Base-by-base conservation (phyloP, 2,329 filamentous ascomycete species). In the Teratosphaeria zuluensis region DNA sequence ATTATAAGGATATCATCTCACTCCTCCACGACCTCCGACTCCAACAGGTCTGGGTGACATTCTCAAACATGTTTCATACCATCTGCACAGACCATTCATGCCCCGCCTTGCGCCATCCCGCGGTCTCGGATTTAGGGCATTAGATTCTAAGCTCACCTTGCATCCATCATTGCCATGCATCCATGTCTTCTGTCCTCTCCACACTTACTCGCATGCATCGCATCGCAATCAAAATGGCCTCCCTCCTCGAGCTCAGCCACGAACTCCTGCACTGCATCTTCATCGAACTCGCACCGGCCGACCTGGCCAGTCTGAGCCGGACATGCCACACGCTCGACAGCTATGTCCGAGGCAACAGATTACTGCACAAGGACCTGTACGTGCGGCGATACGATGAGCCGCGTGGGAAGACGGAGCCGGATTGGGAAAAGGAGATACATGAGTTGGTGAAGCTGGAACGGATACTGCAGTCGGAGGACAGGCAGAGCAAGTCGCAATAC, bases 231-330 rank as follows among this genome's bases (percentile, higher is more conserved):
- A 48, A 48, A 21, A 76, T 75, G 66, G 67, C 73, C 9, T 71
- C 66, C 14, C 65, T 75, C n/a, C 66, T 75, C 32, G 67, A 70
- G 60, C 78, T 87, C 24, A 84, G 85, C 8, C 76, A 80, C 6
- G 86, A 89, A 75, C 78, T 88, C 51, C 69, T 88, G 30, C 82
- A 86, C 65, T 75, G 80, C 66, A 82, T 89, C 63, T 75, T 89
- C 62, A 72, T 70, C 59, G 77, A 79, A 63, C 76, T 87, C 42
- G 72, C 80, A 31, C 82, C 84, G 1, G 69, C 72, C 48, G 85
- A 88, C 62, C 72, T 89, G 8, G 75, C 77, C 1, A 68, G 72
- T 7, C 68, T 88, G 52, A 76, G 78, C 42, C 72, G 70, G 59
- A 79, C 80, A 53, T 87, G 82, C 68, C 77, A 73, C 19, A 69